Base-by-base conservation (phyloP, 1,284 basidiomycete genomes). In the Rhodotorula sp. region DNA sequence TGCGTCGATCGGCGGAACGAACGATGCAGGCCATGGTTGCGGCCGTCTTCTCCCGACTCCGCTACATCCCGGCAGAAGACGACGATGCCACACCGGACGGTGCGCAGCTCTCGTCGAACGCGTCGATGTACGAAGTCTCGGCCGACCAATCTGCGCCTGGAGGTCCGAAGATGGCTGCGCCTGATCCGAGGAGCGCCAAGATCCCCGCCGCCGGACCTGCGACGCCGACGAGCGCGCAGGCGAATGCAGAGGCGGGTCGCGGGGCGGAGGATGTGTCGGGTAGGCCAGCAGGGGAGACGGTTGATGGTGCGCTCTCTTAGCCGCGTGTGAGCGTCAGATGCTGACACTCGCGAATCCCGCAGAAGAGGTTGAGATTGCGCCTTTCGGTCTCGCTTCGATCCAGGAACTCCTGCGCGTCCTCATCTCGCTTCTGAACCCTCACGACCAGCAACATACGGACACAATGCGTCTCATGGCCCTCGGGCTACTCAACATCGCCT, bases 361-460 rank as follows among this genome's bases (percentile, higher is more conserved):
- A 13, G 36, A 64, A 22, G 67, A 65, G 5, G 27, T 54, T 29
- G 63, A 62, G 2, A 66, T 64, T 47, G 72, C 48, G 67, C 78
- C 36, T 84, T 96, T 93, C 81, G 94, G 94, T 13, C 85, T 98
- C 34, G 91, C 94, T 0, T 95, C 96, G 3, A 89, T 97, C 61
- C 83, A 94, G 32, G 96, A 99, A 79, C 87, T 99, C 6, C 84
- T 99, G 49, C 89, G 94, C 2, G 96, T 99, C 36, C 86, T 99
- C 59, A 89, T 97, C 76, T 94, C 95, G 73, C 90, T 99, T 30
- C 85, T 99, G 34, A 94, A 99, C 80, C 96, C 96, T 24, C 90
- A 88, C 76, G 94, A 96, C 77, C 89, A 92, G 73, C 88, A 94
- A 64, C 95, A 99, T 79, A 98, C 96, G 8, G 94, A 98, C 79